Conservation (phyloP, 208 protist genomes). For the Wallacemonas collosoma region DNA sequence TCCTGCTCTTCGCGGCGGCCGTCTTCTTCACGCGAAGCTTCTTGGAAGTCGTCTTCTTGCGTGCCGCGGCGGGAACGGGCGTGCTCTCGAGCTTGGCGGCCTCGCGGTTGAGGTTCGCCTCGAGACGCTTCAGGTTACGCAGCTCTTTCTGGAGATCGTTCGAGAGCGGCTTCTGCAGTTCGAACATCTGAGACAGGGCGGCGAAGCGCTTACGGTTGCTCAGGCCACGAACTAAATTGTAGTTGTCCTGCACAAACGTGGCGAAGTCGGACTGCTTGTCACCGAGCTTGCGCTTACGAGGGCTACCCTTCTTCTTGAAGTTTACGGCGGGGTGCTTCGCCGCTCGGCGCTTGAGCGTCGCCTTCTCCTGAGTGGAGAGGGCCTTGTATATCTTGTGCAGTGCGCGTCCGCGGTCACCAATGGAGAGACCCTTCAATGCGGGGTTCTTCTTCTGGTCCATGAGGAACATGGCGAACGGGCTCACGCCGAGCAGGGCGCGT, state of each 20-base stretch:
- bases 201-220: slow-evolving; percentile 69
- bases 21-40: slow-evolving; percentile 23
- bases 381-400: slow-evolving; percentile 88
- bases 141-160: slow-evolving; percentile 57
- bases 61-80: slow-evolving; percentile 8
- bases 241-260: slow-evolving; percentile 78
- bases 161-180: slow-evolving; percentile 65
- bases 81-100: slow-evolving; percentile 1
- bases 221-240: slow-evolving; percentile 63
- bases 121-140: slow-evolving; percentile 29
- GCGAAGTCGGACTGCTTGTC: slow-evolving; percentile 49
- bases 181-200: slow-evolving; percentile 80
- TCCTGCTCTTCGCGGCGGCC: slow-evolving; percentile 26
- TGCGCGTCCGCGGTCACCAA: slow-evolving; percentile 58
- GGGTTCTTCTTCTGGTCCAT: slow-evolving; percentile 91
- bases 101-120: slow-evolving; percentile 25
- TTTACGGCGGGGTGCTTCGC: slow-evolving; percentile 55
- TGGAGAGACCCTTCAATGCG: slow-evolving; percentile 62
- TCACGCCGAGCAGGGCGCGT: slow-evolving; percentile 62
- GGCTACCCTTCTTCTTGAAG: slow-evolving; percentile 34
- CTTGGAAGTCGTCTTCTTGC: slow-evolving; percentile 20
- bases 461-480: slow-evolving; percentile 87
- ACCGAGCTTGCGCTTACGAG: slow-evolving; percentile 16
- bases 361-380: slow-evolving; percentile 55
- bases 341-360: slow-evolving; percentile 64